Evolutionary conservation across 495 filamentous ascomycete species (phyloP), one percentile per base, ranked within the genome.

Genomic region (Xylaria bambusicola): DNA sequence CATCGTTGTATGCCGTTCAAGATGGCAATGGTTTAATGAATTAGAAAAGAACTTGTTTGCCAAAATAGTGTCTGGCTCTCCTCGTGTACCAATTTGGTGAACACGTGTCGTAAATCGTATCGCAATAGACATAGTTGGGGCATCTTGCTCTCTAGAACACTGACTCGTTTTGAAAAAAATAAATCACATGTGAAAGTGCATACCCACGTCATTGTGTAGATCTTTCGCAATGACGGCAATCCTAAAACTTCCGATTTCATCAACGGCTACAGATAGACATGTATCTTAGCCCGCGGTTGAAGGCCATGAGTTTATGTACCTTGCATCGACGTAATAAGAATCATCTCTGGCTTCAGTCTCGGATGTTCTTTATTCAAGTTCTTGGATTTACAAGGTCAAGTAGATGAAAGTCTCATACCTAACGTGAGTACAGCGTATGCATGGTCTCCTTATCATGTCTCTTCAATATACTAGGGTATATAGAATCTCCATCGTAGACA

Each of bases 161-260:
- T 54, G 52, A 54, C 52, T 54, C 52, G 24, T 44, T 33, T n/a
- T 23, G n/a, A n/a, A 42, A 9, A 29, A n/a, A 20, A 31, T 31
- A 5, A 21, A 44, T 10, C 31, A 15, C 52, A 54, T 44, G 52
- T 54, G 52, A 54, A 31, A 15, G 13, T 38, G 12, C 15, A 33
- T 33, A 33, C 10, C 5, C 6, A 5, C 2, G 33, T 52, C 10
- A 10, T 23, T 38, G 49, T 3, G 23, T 21, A 33, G 7, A 4
- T 20, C 6, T 33, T 31, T 17, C 5, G 48, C 13, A 35, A 15
- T 13, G 12, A 15, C 12, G 33, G 48, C n/a, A 38, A n/a, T 36
- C 48, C 48, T 51, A 36, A 0, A 51, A 38, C 17, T 18, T 40
- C 33, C 18, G 36, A 27, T n/a, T n/a, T n/a, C n/a, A n/a, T 17